phyloP scores from a whole-genome alignment of 495 filamentous ascomycete genomes.

The Aspergillus avenaceus region DNA sequence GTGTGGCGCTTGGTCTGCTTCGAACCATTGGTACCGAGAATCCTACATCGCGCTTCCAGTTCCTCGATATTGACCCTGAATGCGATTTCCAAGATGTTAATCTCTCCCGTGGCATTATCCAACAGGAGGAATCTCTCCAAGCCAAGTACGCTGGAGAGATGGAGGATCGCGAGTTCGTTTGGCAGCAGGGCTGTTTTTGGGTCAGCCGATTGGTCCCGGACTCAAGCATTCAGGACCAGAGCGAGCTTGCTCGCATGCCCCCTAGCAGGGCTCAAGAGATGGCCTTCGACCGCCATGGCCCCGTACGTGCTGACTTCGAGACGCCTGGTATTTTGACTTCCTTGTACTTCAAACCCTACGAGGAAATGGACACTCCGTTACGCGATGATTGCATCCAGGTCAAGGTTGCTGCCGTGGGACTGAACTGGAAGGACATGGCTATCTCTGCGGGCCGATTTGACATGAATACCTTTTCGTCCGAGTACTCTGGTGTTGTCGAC shows the following conservation, averaged over 20 bases:
- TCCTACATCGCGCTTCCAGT: background rate
- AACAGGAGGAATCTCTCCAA: background rate
- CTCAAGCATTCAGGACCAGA: background rate
- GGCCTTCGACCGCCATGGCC: background rate
- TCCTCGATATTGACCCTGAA: constrained; percentile 1
- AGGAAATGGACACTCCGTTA: background rate
- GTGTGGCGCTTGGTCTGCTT: background rate
- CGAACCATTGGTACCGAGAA: background rate
- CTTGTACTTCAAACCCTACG: background rate
- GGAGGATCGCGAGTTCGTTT: background rate
- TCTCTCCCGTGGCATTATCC: background rate
- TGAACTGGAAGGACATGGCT: background rate
- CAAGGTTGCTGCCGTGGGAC: background rate
- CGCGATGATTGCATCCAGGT: background rate
- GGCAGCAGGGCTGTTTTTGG: background rate
- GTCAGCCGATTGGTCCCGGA: background rate
- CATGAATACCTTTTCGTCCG: background rate
- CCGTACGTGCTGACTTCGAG: background rate
- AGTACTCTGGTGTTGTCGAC: background rate
- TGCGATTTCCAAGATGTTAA: background rate
- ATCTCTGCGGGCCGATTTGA: background rate
- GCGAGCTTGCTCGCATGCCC: background rate
- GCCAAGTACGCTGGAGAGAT: background rate
- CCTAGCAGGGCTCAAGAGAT: background rate
- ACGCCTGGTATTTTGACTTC: background rate